Base-by-base conservation (phyloP, 2,329 filamentous ascomycete genomes). In the Fusarium mundagurra region DNA sequence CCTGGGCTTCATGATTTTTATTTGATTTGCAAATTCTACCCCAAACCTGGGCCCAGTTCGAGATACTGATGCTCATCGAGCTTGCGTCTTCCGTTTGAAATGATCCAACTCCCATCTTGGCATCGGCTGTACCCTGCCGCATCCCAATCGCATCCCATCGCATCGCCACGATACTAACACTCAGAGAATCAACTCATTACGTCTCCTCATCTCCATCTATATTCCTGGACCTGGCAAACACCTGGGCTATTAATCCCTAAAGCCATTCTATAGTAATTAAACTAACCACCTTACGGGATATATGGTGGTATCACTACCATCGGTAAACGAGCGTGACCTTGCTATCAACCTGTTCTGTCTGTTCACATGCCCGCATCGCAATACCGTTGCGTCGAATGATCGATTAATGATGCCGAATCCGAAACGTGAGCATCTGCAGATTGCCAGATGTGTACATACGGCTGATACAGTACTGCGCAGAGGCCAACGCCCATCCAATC, bases 81-180 rank as follows among this genome's bases (percentile, higher is more conserved):
- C 24, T 38, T 65, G 45, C 45, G 24, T 50, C 55, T 51, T 59
- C 43, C 57, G 57, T 60, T 60, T 44, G 57, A 34, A 64, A 64
- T 64, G 43, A 41, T 61, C 62, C 67, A 67, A 67, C 62, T 62
- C 53, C 62, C 55, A 73, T 74, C 76, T 76, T 78, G 73, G 73
- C 69, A 74, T 60, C 54, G 68, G 54, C 54, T 33, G 48, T 34
- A 24, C 44, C 34, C 43, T 67, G 51, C 31, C 51, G 51, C 36
- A 55, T 55, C 51, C 51, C 51, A 55, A 74, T 60, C 53, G 34
- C 43, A 60, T 63, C 53, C 39, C 61, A 47, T 77, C 67, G 51
- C 75, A 61, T 77, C 64, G 71, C 74, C 73, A 75, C 73, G 71
- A 74, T 77, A 64, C 47, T 48, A 47, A 47, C n/a, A n/a, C 57